Evolutionary conservation across 2,329 filamentous ascomycete genomes (phyloP).

Genomic region (Clonostachys rosea): DNA sequence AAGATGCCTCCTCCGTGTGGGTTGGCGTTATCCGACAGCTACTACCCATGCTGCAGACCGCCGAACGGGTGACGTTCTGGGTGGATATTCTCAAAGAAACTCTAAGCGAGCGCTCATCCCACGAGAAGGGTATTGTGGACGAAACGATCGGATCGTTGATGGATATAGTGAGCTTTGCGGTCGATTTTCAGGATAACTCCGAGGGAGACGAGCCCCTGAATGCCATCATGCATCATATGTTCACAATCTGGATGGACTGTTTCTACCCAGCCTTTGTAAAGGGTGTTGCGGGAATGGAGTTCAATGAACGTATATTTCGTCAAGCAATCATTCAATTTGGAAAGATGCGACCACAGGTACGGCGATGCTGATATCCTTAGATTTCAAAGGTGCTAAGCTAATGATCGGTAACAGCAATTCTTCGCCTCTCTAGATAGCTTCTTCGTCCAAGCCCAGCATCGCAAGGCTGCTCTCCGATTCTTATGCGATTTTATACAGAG

Average conservation of each 20-base stretch:
- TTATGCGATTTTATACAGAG: conserved; percentile 69
- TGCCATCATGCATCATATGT: conserved; percentile 51
- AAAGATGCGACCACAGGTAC: conserved; percentile 59
- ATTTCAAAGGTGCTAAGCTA: not conserved
- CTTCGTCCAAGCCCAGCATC: conserved; percentile 59
- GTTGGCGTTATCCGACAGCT: conserved; percentile 62
- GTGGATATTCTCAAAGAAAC: conserved; percentile 48
- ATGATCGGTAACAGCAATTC: conserved; percentile 46
- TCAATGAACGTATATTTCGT: conserved; percentile 44
- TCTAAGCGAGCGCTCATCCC: conserved; percentile 40
- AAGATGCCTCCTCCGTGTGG: conserved; percentile 60
- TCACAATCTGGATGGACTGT: conserved; percentile 53
- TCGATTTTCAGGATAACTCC: conserved; percentile 42
- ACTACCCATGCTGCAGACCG: conserved; percentile 57
- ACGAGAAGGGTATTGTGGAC: conserved; percentile 58
- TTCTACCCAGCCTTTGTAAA: conserved; percentile 27
- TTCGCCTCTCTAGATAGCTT: conserved; percentile 61
- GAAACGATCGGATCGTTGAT: conserved; percentile 63
- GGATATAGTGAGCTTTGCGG: conserved; percentile 59
- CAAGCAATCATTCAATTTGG: conserved; percentile 56
- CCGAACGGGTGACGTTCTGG: conserved; percentile 64
- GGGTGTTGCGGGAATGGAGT: conserved; percentile 27
- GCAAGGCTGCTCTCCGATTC: conserved; percentile 60
- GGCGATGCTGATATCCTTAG: not conserved
- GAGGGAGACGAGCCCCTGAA: conserved; percentile 30